Conservation (phyloP, 805 yeast genomes). For the Cyberlindnera bimundalis region DNA sequence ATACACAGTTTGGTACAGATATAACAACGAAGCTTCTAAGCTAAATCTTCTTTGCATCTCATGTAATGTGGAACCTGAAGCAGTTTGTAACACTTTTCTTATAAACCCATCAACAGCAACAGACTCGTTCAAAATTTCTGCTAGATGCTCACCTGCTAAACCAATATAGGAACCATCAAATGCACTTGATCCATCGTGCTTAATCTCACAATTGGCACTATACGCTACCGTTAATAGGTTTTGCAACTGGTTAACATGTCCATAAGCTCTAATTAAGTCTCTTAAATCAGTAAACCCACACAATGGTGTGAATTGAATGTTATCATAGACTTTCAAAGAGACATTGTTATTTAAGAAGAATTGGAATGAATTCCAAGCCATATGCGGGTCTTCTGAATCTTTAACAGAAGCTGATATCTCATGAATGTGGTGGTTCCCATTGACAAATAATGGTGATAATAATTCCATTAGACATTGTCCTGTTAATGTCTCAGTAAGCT, state of each 20-base stretch:
- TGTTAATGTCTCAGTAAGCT: slow-evolving; percentile 9
- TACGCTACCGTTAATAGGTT: slow-evolving; percentile 6
- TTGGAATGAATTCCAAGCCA: slow-evolving; percentile 5
- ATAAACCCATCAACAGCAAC: slow-evolving; percentile 1
- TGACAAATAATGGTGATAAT: slow-evolving; percentile 3
- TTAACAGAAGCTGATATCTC: background rate
- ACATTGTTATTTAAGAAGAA: background rate
- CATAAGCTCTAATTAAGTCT: slow-evolving; percentile 4
- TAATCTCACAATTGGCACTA: slow-evolving; percentile 7
- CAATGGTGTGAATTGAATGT: slow-evolving; percentile 1
- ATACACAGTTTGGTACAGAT: slow-evolving; percentile 10
- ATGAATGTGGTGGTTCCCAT: slow-evolving; percentile 2
- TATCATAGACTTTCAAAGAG: slow-evolving; percentile 7
- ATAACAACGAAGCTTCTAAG: slow-evolving; percentile 5
- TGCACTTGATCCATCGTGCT: background rate
- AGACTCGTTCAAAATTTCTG: slow-evolving; percentile 5
- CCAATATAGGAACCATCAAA: slow-evolving; percentile 4
- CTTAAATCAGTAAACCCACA: background rate
- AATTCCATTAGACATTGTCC: slow-evolving; percentile 10
- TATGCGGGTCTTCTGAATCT: background rate
- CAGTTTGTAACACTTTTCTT: background rate
- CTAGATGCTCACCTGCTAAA: slow-evolving; percentile 5
- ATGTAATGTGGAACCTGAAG: background rate
- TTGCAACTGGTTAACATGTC: slow-evolving; percentile 8
- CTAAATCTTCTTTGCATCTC: slow-evolving; percentile 3